Percentiles rank a stretch among this genome's conserved stretches.
These are phyloP conservation scores for Phialophora macrospora DNA, from an alignment of 2,329 filamentous ascomycete genomes.

Conservation along the genomic window DNA sequence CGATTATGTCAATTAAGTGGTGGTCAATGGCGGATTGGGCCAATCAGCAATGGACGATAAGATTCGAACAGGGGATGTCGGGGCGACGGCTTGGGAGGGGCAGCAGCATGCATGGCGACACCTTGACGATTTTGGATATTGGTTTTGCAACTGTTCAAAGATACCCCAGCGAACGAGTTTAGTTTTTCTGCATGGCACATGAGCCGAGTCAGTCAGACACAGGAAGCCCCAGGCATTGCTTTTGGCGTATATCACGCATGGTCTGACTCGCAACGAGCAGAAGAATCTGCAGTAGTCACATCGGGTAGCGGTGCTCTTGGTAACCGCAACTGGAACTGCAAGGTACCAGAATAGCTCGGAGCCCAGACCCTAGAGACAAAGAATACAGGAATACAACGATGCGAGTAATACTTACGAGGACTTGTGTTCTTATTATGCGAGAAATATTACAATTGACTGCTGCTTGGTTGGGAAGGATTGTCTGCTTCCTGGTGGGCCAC, in stretches of 20 bases:
- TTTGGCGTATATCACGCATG: not conserved
- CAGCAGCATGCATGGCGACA: slow-evolving; percentile 9
- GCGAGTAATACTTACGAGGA: slow-evolving; percentile 10
- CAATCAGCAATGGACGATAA: slow-evolving; percentile 23
- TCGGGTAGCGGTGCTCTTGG: not conserved
- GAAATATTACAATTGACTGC: not conserved
- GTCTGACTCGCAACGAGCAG: not conserved
- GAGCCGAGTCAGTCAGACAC: not conserved
- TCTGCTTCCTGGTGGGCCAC: not conserved
- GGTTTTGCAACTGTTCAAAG: slow-evolving; percentile 8
- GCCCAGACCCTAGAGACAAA: slow-evolving; percentile 2
- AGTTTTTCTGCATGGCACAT: slow-evolving; percentile 3
- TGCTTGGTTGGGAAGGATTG: not conserved
- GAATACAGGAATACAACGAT: not conserved
- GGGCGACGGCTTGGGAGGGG: not conserved
- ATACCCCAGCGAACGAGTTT: slow-evolving; percentile 17
- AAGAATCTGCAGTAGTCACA: not conserved
- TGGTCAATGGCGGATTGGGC: slow-evolving; percentile 3
- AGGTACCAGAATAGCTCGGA: slow-evolving; percentile 8
- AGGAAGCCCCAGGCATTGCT: not conserved
- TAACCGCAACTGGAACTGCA: slow-evolving; percentile 6
- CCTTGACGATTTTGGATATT: slow-evolving; percentile 8
- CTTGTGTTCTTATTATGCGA: slow-evolving; percentile 1
- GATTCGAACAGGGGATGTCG: not conserved
- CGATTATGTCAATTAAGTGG: slow-evolving; percentile 20